Conservation (phyloP, 75 land plant genomes). For the Sequoia sempervirens region DNA sequence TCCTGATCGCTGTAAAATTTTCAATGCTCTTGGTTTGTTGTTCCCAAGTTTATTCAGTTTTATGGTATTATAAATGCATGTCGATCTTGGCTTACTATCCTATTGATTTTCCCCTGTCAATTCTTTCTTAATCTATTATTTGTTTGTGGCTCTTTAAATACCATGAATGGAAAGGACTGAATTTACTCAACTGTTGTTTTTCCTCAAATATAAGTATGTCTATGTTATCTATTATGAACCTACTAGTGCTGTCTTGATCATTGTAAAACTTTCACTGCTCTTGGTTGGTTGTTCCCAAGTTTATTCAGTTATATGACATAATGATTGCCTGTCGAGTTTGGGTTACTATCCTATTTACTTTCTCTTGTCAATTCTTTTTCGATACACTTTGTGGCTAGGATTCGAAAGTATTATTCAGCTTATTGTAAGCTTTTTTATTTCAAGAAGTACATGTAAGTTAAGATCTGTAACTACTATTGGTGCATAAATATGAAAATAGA, state of each 20-base stretch:
- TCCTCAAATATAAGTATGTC: background rate
- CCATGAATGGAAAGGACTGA: background rate
- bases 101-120: background rate
- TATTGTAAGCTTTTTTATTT: background rate
- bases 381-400: background rate
- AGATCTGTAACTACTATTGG: background rate
- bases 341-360: background rate
- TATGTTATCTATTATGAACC: background rate
- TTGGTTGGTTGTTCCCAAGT: background rate
- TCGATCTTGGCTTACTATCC: background rate
- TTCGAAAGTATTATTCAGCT: background rate
- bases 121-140: background rate
- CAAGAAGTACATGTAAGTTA: background rate
- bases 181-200: background rate
- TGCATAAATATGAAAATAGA: background rate
- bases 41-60: background rate
- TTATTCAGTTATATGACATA: background rate
- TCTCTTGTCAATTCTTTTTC: background rate
- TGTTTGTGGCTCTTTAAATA: background rate
- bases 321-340: background rate
- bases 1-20: background rate
- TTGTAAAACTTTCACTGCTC: background rate
- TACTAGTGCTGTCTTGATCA: background rate
- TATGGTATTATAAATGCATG: background rate
- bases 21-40: background rate